Percentiles rank a stretch among this genome's conserved stretches.
These are phyloP conservation scores for Aegilops tauschii DNA, from an alignment of 176 grass and related monocot genomes.

Conservation along the genomic window DNA sequence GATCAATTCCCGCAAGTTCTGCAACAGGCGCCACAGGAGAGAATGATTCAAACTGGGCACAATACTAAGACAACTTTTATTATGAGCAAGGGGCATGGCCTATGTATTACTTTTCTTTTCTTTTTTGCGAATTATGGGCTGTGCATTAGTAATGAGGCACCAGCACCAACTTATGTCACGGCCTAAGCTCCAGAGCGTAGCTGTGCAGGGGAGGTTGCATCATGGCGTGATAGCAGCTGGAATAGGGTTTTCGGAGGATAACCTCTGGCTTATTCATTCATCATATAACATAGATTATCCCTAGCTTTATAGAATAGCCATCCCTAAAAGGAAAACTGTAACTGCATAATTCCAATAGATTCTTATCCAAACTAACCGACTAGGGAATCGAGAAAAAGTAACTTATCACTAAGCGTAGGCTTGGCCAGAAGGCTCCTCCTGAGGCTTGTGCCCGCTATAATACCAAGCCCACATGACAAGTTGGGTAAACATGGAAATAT, in stretches of 20 bases:
- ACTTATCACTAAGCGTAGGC: background rate
- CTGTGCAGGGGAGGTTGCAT: background rate
- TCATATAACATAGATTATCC: background rate
- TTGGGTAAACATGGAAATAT: background rate
- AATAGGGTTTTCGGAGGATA: background rate
- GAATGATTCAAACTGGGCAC: background rate
- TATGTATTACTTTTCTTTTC: too few species aligned
- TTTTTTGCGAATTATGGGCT: background rate
- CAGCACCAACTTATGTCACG: background rate
- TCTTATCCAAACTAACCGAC: background rate
- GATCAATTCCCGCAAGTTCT: conserved; percentile 96
- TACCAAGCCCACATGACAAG: background rate
- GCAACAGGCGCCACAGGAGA: conserved; percentile 10
- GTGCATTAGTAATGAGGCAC: conserved; percentile 4
- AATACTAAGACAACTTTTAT: background rate
- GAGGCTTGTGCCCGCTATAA: background rate
- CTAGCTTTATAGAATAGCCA: background rate
- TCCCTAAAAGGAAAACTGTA: background rate
- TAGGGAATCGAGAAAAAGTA: background rate
- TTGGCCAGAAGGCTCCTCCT: background rate
- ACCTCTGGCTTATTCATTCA: background rate
- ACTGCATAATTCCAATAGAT: background rate
- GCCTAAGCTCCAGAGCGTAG: background rate
- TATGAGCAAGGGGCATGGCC: background rate
- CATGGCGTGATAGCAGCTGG: background rate